Conservation (phyloP, 495 filamentous ascomycete species). For the Hypoxylon fuscum region DNA sequence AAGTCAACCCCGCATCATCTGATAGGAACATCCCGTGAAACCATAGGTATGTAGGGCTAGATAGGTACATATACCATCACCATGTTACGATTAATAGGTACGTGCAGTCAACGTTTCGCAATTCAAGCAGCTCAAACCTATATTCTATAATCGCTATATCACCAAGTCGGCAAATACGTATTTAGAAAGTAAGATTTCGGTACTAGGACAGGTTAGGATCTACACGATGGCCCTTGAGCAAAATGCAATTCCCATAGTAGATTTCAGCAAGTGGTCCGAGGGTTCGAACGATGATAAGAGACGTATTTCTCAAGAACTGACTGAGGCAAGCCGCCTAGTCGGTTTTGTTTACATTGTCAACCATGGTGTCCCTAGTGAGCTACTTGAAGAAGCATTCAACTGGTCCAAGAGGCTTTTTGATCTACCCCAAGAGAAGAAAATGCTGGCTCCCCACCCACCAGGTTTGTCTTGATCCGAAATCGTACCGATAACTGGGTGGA, state of each 20-base stretch:
- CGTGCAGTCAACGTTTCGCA: too few species aligned
- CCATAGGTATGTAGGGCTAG: background rate
- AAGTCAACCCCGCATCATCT: constrained; percentile 10
- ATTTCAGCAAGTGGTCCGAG: constrained; percentile 54
- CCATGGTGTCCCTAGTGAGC: constrained; percentile 56
- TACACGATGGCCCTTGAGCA: constrained; percentile 1
- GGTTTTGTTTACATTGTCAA: constrained; percentile 69
- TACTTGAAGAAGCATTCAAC: constrained; percentile 62
- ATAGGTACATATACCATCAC: too few species aligned
- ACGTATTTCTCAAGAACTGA: constrained; percentile 58
- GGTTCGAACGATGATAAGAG: constrained; percentile 47
- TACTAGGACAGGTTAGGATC: background rate
- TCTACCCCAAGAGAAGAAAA: constrained; percentile 48
- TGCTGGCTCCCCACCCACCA: constrained; percentile 69
- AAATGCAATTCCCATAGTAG: constrained; percentile 61
- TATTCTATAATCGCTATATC: too few species aligned
- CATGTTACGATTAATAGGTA: too few species aligned
- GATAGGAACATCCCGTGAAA: background rate
- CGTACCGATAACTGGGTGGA: background rate
- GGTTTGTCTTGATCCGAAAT: constrained; percentile 49
- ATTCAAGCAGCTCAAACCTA: too few species aligned
- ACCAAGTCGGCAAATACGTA: background rate
- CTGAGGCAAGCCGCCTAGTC: constrained; percentile 63
- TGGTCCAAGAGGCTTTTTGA: constrained; percentile 58
- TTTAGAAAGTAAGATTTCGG: too few species aligned